Evolutionary conservation across 257 asterid genomes (phyloP).

Genomic region (Apocynum venetum): DNA sequence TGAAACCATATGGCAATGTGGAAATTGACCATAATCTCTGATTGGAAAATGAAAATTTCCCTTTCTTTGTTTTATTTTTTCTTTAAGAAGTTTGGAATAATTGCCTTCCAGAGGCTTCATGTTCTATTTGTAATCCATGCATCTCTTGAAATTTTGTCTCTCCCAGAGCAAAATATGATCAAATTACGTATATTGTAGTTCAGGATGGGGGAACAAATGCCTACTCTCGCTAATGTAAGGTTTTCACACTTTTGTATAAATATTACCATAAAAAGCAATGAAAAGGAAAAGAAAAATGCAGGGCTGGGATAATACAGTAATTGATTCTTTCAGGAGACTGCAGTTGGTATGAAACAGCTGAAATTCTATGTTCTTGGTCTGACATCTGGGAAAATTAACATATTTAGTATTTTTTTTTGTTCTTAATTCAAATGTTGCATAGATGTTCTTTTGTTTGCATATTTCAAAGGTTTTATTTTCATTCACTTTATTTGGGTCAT

Average conservation of each 20-base stretch:
- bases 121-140: not conserved
- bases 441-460: not conserved
- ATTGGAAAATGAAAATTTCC: too few relatives aligned
- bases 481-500: not conserved
- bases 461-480: not conserved
- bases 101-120: not conserved
- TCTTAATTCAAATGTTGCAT: not conserved
- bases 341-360: not conserved
- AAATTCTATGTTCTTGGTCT: not conserved
- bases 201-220: not conserved
- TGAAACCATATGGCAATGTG: too few relatives aligned
- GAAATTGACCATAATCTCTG: too few relatives aligned
- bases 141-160: not conserved
- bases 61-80: not conserved
- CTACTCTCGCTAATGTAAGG: not conserved
- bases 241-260: too few relatives aligned
- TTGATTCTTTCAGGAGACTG: not conserved
- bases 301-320: too few relatives aligned
- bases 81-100: not conserved
- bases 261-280: too few relatives aligned
- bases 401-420: not conserved
- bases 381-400: not conserved
- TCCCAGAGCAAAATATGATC: not conserved
- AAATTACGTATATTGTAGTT: not conserved
- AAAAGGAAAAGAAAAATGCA: too few relatives aligned